phyloP scores from a whole-genome alignment of 495 filamentous ascomycete genomes.

The Lentithecium fluviatile region DNA sequence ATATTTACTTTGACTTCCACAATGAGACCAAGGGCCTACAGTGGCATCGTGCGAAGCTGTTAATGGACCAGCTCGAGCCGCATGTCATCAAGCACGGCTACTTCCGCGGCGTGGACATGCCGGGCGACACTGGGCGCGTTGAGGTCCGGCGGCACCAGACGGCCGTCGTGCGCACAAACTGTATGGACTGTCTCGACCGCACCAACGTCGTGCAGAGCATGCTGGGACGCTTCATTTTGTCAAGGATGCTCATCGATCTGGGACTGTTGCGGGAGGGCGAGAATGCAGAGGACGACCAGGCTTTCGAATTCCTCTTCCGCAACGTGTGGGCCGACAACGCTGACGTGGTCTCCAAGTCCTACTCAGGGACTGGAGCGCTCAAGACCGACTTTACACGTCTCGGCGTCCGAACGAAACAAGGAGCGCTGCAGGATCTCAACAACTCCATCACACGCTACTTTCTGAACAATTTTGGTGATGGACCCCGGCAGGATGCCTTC shows the following conservation, averaged over 20 bases:
- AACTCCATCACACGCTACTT: constrained; percentile 84
- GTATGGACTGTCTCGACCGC: constrained; percentile 98
- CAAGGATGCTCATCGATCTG: constrained; percentile 78
- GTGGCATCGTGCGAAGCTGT: constrained; percentile 86
- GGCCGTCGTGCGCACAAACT: constrained; percentile 91
- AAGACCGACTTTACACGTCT: constrained; percentile 95
- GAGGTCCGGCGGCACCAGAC: constrained; percentile 78
- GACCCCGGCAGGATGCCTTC: constrained; percentile 89
- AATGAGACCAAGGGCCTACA: constrained; percentile 91
- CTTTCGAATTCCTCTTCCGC: constrained; percentile 84
- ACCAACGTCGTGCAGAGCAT: constrained; percentile 98
- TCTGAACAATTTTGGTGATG: constrained; percentile 88
- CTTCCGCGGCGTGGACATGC: constrained; percentile 87
- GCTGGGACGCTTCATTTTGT: constrained; percentile 84
- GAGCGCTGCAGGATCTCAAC: constrained; percentile 75
- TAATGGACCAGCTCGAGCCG: constrained; percentile 75
- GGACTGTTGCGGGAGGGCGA: constrained; percentile 71
- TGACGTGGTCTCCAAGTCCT: constrained; percentile 85
- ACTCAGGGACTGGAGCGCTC: constrained; percentile 91
- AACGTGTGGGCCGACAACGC: constrained; percentile 99
- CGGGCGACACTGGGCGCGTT: constrained; percentile 66
- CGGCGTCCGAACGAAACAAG: constrained; percentile 78
- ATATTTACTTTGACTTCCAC: constrained; percentile 98
- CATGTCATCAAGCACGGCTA: constrained; percentile 76
- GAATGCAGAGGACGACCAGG: constrained; percentile 64